These are phyloP conservation scores for Blastobotrys chiropterorum DNA, from an alignment of 805 yeast genomes.

Conservation along the genomic window DNA sequence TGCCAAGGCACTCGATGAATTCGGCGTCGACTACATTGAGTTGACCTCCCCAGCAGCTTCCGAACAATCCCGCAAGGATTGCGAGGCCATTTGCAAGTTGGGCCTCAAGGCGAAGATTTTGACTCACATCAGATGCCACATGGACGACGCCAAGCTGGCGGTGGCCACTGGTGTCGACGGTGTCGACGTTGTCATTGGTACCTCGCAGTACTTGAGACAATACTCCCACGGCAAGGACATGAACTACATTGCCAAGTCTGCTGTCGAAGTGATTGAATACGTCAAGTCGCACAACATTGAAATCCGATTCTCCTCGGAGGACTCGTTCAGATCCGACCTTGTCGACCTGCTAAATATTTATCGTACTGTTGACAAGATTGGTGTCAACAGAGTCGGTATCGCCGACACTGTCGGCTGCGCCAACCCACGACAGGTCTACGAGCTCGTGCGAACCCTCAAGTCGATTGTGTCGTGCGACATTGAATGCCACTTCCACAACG, in stretches of 20 bases:
- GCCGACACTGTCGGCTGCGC: constrained; percentile 99
- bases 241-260: constrained; percentile 94
- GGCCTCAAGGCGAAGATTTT: constrained; percentile 93
- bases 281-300: constrained; percentile 96
- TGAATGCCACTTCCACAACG: constrained; percentile 98
- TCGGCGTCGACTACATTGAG: constrained; percentile 97
- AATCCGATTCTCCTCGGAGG: constrained; percentile 95
- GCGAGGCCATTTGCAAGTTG: constrained; percentile 97
- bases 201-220: constrained; percentile 90
- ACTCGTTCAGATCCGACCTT: constrained; percentile 93
- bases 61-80: constrained; percentile 86
- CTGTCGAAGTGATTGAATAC: constrained; percentile 93
- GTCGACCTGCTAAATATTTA: constrained; percentile 93
- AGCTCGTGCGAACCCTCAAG: constrained; percentile 86
- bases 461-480: constrained; percentile 94
- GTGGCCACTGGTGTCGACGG: constrained; percentile 99
- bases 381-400: constrained; percentile 97
- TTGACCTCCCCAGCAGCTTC: constrained; percentile 97
- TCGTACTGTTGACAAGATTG: constrained; percentile 93
- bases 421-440: constrained; percentile 98
- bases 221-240: constrained; percentile 97
- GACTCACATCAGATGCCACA: constrained; percentile 96
- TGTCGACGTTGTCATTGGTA: constrained; percentile 97
- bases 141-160: constrained; percentile 97
- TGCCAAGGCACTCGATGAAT: constrained; percentile 94